phyloP scores from a whole-genome alignment of 1,139 yeast genomes.

The Saccharomyces hybrid region DNA sequence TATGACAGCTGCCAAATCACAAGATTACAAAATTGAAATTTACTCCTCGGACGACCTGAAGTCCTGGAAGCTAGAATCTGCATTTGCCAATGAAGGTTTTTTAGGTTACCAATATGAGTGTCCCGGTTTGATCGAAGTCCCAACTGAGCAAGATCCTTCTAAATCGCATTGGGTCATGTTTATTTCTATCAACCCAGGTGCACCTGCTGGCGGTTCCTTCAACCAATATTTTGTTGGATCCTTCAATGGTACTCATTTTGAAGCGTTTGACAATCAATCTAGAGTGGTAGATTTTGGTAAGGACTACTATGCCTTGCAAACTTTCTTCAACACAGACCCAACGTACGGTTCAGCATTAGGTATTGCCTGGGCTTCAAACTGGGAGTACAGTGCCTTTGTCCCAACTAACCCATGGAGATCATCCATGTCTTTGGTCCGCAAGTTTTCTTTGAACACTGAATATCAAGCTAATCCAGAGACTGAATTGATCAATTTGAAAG shows the following conservation, averaged over 20 bases:
- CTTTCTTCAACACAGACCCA: slow-evolving; percentile 23
- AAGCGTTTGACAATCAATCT: slow-evolving; percentile 26
- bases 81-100: too few relatives aligned
- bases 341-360: slow-evolving; percentile 24
- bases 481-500: slow-evolving; percentile 19
- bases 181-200: slow-evolving; percentile 35
- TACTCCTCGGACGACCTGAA: too few relatives aligned
- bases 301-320: slow-evolving; percentile 35
- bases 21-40: too few relatives aligned
- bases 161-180: slow-evolving; percentile 31
- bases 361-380: slow-evolving; percentile 38
- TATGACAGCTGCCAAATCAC: too few relatives aligned
- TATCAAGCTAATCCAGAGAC: slow-evolving; percentile 25
- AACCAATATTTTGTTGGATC: slow-evolving; percentile 37
- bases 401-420: slow-evolving; percentile 34
- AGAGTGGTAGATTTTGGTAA: slow-evolving; percentile 33
- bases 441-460: slow-evolving; percentile 23
- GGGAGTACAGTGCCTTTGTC: slow-evolving; percentile 34
- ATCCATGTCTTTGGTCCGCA: slow-evolving; percentile 32
- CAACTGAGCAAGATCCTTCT: background rate
- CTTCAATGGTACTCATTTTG: slow-evolving; percentile 34
- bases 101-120: too few relatives aligned
- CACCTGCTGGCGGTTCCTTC: slow-evolving; percentile 35
- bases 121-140: too few relatives aligned
- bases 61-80: too few relatives aligned